A percentile compares a stretch with the other conserved stretches of the same genome.
phyloP scores from a whole-genome alignment of 2,329 filamentous ascomycete genomes.

The Monilinia fructigena region DNA sequence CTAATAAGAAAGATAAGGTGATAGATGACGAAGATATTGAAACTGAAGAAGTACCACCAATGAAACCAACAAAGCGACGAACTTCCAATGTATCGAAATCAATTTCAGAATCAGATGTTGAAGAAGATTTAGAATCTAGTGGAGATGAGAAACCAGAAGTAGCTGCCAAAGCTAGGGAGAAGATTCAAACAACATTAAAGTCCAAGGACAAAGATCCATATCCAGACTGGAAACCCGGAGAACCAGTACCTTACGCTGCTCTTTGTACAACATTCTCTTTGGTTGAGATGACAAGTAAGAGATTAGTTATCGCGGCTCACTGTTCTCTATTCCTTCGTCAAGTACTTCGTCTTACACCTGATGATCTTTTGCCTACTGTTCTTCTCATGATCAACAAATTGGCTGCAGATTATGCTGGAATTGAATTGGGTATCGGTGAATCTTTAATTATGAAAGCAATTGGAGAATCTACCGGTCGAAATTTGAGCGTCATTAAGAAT shows the following conservation, averaged over 20 bases:
- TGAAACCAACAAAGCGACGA: slow-evolving; percentile 34
- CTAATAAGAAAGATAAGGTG: slow-evolving; percentile 27
- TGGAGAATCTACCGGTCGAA: slow-evolving; percentile 88
- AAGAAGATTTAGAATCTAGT: slow-evolving; percentile 47
- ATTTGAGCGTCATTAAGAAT: slow-evolving; percentile 83
- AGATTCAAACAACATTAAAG: slow-evolving; percentile 74
- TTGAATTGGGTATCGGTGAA: slow-evolving; percentile 97
- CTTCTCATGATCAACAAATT: slow-evolving; percentile 98
- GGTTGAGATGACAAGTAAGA: slow-evolving; percentile 91
- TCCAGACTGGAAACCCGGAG: slow-evolving; percentile 87
- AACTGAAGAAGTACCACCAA: slow-evolving; percentile 42
- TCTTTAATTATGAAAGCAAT: slow-evolving; percentile 99
- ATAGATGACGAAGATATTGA: slow-evolving; percentile 32
- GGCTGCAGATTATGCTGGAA: slow-evolving; percentile 91
- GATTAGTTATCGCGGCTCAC: slow-evolving; percentile 82
- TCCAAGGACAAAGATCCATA: slow-evolving; percentile 74
- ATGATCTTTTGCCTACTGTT: slow-evolving; percentile 83
- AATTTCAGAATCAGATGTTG: slow-evolving; percentile 49
- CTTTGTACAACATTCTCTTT: slow-evolving; percentile 93
- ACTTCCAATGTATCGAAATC: slow-evolving; percentile 44
- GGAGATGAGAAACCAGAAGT: slow-evolving; percentile 67
- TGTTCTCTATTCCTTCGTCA: slow-evolving; percentile 90
- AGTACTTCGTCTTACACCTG: slow-evolving; percentile 85
- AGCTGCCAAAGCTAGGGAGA: slow-evolving; percentile 73
- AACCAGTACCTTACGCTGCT: slow-evolving; percentile 90